Conservation (phyloP, 495 filamentous ascomycete genomes). For the Bryoglossum gracile region DNA sequence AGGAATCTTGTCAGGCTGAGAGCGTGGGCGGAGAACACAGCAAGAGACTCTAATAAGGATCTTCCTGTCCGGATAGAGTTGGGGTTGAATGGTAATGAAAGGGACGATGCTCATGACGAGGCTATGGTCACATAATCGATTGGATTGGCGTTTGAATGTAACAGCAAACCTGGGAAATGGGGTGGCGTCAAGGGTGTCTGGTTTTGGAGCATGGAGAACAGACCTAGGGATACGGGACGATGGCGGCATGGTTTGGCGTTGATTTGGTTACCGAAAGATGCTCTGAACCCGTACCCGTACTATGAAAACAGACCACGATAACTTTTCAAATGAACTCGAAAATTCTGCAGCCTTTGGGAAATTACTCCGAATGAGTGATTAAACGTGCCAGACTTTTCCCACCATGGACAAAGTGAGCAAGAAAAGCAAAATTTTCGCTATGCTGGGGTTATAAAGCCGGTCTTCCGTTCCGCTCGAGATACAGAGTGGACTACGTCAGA, state of each 20-base stretch:
- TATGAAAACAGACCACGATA: too few species aligned
- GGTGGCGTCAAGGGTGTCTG: too few species aligned
- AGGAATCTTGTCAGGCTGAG: slow-evolving; percentile 71
- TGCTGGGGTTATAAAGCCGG: not conserved
- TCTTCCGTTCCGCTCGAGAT: slow-evolving; percentile 1
- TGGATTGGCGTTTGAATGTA: not conserved
- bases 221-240: too few species aligned
- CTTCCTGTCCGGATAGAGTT: slow-evolving; percentile 66
- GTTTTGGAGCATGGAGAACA: too few species aligned
- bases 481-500: slow-evolving; percentile 8
- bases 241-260: not conserved
- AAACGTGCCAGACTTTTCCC: too few species aligned
- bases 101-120: slow-evolving; percentile 39
- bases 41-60: slow-evolving; percentile 63
- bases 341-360: not conserved
- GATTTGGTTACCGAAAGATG: too few species aligned
- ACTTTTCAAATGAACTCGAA: not conserved
- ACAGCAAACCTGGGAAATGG: too few species aligned
- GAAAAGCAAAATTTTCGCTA: not conserved
- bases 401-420: too few species aligned
- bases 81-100: slow-evolving; percentile 51
- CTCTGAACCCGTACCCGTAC: too few species aligned
- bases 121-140: slow-evolving; percentile 47
- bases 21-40: slow-evolving; percentile 77
- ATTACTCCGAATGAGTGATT: too few species aligned